Evolutionary conservation across 257 asterid genomes (phyloP).

Genomic region (Solanum chmielewskii): DNA sequence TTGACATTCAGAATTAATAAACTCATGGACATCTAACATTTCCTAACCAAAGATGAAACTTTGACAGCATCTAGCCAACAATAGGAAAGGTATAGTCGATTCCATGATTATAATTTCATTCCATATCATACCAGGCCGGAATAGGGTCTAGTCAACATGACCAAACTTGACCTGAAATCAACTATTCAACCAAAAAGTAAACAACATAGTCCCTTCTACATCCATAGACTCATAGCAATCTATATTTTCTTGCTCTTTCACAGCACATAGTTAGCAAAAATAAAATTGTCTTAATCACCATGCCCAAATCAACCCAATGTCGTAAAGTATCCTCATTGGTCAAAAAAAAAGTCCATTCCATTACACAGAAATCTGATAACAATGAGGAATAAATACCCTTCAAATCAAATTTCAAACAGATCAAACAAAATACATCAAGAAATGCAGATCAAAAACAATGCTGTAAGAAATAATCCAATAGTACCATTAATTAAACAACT

Average conservation of each 20-base stretch:
- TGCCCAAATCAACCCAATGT: not conserved
- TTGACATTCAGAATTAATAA: not conserved
- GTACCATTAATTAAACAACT: slow-evolving; percentile 51
- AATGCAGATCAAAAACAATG: slow-evolving; percentile 1
- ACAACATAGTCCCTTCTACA: not conserved
- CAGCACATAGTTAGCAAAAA: not conserved
- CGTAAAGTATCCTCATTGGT: not conserved
- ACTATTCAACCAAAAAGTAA: not conserved
- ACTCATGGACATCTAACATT: not conserved
- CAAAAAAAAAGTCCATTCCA: not conserved
- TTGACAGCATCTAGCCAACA: not conserved
- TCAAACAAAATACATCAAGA: not conserved
- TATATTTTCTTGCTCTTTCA: not conserved
- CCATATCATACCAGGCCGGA: not conserved
- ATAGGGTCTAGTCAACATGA: not conserved
- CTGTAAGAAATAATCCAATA: slow-evolving; percentile 6
- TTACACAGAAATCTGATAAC: not conserved
- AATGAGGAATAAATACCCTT: not conserved
- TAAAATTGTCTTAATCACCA: not conserved
- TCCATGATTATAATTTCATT: not conserved
- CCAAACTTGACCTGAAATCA: not conserved
- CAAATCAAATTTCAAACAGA: not conserved
- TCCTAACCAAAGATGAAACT: not conserved
- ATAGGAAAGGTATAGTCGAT: not conserved
- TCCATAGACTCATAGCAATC: not conserved